These are phyloP conservation scores for Flaveria linearis DNA, from an alignment of 129 eudicot genomes.

Conservation along the genomic window DNA sequence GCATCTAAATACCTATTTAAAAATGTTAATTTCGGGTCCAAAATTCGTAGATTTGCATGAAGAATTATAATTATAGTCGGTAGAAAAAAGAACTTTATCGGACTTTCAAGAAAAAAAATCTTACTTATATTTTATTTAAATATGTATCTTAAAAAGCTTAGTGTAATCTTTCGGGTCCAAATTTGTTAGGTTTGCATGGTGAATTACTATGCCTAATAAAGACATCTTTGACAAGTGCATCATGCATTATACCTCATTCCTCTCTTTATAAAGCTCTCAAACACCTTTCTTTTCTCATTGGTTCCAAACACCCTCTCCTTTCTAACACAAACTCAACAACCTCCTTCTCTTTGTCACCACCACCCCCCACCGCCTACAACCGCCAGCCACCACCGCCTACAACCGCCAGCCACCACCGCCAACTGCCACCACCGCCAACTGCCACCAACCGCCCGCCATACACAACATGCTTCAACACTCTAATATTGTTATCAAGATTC, in stretches of 20 bases:
- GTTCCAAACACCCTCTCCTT: conserved; percentile 40
- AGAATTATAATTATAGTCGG: no score
- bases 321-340: conserved; percentile 15
- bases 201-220: conserved; percentile 14
- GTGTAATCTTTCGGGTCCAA: conserved; percentile 2
- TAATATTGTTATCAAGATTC: conserved; percentile 41
- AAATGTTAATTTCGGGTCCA: background rate
- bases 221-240: conserved; percentile 27
- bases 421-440: no score
- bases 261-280: conserved; percentile 51
- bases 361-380: background rate
- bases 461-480: conserved; percentile 41
- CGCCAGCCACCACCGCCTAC: no score
- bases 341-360: conserved; percentile 29
- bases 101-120: no score
- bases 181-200: conserved; percentile 28
- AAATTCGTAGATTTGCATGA: no score
- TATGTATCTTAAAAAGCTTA: no score
- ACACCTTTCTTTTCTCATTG: conserved; percentile 30
- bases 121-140: no score
- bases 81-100: no score
- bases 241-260: conserved; percentile 23
- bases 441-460: background rate
- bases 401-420: no score
- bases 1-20: background rate